phyloP scores from a whole-genome alignment of 2,329 filamentous ascomycete genomes.

The Penicillium sp. region DNA sequence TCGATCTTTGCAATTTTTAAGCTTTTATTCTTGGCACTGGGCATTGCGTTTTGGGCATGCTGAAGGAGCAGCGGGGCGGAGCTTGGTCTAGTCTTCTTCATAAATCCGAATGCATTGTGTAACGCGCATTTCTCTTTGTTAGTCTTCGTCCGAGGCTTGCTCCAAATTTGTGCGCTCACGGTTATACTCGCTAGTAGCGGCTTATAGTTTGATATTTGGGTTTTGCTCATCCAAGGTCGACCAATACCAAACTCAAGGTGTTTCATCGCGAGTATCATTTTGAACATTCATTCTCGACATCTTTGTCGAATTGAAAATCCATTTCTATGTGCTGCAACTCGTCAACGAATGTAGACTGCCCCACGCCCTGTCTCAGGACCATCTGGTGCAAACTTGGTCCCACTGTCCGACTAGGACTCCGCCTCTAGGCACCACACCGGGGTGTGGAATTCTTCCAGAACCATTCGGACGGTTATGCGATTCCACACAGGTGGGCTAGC shows the following conservation, averaged over 20 bases:
- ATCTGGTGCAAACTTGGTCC: neutral
- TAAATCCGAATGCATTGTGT: conserved; percentile 1
- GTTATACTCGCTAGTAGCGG: neutral
- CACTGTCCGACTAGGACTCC: neutral
- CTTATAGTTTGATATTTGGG: neutral
- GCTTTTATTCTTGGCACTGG: too few species aligned
- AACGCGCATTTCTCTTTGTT: neutral
- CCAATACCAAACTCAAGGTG: neutral
- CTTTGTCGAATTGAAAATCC: too few species aligned
- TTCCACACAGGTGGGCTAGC: neutral
- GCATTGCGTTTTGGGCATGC: too few species aligned
- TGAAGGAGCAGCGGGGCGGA: neutral
- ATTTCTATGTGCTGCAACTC: neutral
- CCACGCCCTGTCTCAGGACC: conserved; percentile 1
- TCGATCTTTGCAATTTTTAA: too few species aligned
- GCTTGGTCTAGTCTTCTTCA: neutral
- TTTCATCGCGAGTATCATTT: neutral
- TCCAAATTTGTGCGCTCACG: neutral
- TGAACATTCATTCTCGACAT: too few species aligned
- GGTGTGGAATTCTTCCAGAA: neutral
- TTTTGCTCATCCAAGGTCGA: neutral
- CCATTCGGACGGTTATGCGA: neutral
- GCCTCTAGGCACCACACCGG: neutral
- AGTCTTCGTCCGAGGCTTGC: neutral
- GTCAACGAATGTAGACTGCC: neutral